Conservation (phyloP, 768 basidiomycete genomes). For the Rubroboletus satanas region DNA sequence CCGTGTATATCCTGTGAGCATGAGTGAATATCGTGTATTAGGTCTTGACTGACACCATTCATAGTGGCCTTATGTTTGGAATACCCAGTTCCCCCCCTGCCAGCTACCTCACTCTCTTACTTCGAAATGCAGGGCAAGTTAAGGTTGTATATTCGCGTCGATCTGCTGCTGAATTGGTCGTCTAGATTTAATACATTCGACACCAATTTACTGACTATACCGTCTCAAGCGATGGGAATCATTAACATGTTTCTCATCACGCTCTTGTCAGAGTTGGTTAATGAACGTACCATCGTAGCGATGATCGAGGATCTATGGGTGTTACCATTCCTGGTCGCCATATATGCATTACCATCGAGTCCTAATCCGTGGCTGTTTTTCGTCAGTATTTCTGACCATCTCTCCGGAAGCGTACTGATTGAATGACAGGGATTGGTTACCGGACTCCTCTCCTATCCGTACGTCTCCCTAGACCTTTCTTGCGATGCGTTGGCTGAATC, state of each 20-base stretch:
- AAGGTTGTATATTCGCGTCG: not conserved
- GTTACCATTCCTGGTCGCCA: conserved; percentile 56
- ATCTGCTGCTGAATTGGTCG: not conserved
- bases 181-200: conserved; percentile 54
- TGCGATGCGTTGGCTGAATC: not conserved
- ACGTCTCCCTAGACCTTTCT: not conserved
- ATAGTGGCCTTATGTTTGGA: conserved; percentile 50
- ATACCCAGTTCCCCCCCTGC: conserved; percentile 46
- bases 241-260: conserved; percentile 50
- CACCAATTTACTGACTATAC: conserved; percentile 60
- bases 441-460: conserved; percentile 46
- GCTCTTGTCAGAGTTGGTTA: conserved; percentile 47
- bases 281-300: conserved; percentile 52
- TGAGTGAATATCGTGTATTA: not conserved
- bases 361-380: conserved; percentile 54
- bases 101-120: conserved; percentile 56
- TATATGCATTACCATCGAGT: conserved; percentile 45
- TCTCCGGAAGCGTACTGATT: not conserved
- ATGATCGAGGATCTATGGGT: conserved; percentile 57
- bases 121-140: conserved; percentile 48
- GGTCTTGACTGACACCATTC: not conserved
- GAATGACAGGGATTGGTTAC: conserved; percentile 37
- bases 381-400: conserved; percentile 28
- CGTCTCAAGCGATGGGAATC: conserved; percentile 48
- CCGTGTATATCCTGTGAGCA: conserved; percentile 49